These are phyloP conservation scores for Cercophora scortea DNA, from an alignment of 495 filamentous ascomycete species.

Conservation along the genomic window DNA sequence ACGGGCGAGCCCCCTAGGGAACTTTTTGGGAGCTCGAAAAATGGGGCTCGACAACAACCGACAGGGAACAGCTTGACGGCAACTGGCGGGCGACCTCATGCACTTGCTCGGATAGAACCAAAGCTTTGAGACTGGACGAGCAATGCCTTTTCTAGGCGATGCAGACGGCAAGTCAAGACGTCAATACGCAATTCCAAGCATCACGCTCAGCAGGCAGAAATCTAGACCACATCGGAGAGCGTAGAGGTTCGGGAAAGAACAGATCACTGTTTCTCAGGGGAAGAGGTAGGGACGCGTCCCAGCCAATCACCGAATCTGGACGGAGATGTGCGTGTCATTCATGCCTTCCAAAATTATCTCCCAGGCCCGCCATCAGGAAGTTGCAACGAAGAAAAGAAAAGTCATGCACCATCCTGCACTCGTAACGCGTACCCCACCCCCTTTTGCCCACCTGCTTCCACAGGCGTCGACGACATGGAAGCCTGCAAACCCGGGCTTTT, in stretches of 20 bases:
- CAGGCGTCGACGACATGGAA: constrained; percentile 2
- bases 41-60: no score
- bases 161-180: no score
- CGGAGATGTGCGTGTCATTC: constrained; percentile 6
- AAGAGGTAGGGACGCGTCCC: no score
- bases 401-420: not conserved
- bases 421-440: not conserved
- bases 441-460: constrained; percentile 1
- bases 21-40: no score
- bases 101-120: no score
- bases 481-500: not conserved
- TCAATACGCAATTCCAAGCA: not conserved
- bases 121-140: no score
- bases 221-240: no score
- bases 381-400: no score
- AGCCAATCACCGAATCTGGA: no score
- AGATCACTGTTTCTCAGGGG: not conserved
- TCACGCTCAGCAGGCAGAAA: not conserved
- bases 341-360: not conserved
- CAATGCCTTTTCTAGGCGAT: no score
- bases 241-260: not conserved
- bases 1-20: not conserved
- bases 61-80: not conserved
- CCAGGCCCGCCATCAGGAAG: no score
- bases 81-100: not conserved